These are phyloP conservation scores for Alternaria arborescens DNA, from an alignment of 2,329 filamentous ascomycete genomes.

Conservation along the genomic window DNA sequence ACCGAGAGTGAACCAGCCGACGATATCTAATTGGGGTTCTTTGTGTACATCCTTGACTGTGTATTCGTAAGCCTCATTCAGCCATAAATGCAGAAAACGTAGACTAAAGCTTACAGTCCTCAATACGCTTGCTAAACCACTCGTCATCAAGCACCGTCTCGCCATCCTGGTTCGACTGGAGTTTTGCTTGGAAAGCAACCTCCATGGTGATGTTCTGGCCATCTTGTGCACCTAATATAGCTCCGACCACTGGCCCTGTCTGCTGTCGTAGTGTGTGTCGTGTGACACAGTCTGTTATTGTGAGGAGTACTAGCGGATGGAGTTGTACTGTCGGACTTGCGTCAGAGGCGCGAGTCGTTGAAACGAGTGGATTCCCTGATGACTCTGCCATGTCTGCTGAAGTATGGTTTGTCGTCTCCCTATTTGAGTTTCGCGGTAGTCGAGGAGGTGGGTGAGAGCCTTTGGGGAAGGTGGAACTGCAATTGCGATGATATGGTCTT, in stretches of 20 bases:
- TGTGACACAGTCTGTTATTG: slow-evolving; percentile 95
- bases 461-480: slow-evolving; percentile 1
- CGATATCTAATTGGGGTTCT: slow-evolving; percentile 77
- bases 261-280: slow-evolving; percentile 83
- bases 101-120: slow-evolving; percentile 74
- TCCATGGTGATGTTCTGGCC: slow-evolving; percentile 91
- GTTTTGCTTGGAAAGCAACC: slow-evolving; percentile 85
- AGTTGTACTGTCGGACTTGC: slow-evolving; percentile 81
- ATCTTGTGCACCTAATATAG: slow-evolving; percentile 89
- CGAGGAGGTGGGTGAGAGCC: neutral
- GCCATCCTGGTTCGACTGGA: slow-evolving; percentile 57
- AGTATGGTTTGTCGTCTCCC: neutral
- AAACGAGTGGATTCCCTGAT: slow-evolving; percentile 55
- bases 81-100: neutral
- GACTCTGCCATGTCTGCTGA: slow-evolving; percentile 46
- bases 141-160: slow-evolving; percentile 69
- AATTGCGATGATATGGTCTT: slow-evolving; percentile 11
- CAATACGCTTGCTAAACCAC: slow-evolving; percentile 80
- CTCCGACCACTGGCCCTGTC: slow-evolving; percentile 80
- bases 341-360: slow-evolving; percentile 64
- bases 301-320: slow-evolving; percentile 93
- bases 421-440: neutral
- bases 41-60: slow-evolving; percentile 90
- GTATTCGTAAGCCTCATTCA: slow-evolving; percentile 13
- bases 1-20: slow-evolving; percentile 90